A percentile compares a stretch with the other conserved stretches of the same genome.
Evolutionary conservation across 306 rosid genomes (phyloP).

Genomic region (Leucaena leucocephala): DNA sequence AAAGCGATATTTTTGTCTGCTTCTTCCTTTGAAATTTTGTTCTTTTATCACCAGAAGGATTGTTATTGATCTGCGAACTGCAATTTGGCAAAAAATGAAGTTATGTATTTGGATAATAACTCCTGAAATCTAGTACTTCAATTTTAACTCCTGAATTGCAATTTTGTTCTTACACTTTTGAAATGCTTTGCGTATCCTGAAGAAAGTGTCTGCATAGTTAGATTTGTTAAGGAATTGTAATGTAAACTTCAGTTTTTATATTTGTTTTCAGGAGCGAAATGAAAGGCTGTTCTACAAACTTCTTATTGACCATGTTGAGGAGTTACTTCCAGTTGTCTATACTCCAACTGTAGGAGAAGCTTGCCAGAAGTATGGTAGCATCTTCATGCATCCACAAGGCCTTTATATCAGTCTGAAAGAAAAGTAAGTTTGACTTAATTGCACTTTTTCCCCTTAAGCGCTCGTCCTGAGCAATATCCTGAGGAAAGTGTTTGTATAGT

Average conservation of each 20-base stretch:
- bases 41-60: background rate
- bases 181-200: constrained; percentile 1
- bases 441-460: constrained; percentile 11
- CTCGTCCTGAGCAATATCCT: background rate
- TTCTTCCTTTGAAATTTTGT: background rate
- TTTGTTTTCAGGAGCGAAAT: constrained; percentile 74
- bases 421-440: constrained; percentile 61
- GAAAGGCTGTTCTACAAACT: constrained; percentile 84
- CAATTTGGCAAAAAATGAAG: background rate
- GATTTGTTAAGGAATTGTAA: constrained; percentile 17
- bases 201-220: background rate
- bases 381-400: constrained; percentile 83
- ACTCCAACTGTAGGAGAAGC: constrained; percentile 99
- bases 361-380: constrained; percentile 96
- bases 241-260: constrained; percentile 6
- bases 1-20: background rate
- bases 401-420: constrained; percentile 93
- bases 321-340: constrained; percentile 90
- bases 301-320: constrained; percentile 87
- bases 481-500: background rate
- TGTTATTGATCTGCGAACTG: background rate
- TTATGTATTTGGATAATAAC: background rate
- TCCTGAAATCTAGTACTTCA: background rate
- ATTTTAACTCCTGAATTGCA: background rate
- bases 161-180: background rate